Conservation (phyloP, 2,329 filamentous ascomycete genomes). For the Rugonectria rugulosa region DNA sequence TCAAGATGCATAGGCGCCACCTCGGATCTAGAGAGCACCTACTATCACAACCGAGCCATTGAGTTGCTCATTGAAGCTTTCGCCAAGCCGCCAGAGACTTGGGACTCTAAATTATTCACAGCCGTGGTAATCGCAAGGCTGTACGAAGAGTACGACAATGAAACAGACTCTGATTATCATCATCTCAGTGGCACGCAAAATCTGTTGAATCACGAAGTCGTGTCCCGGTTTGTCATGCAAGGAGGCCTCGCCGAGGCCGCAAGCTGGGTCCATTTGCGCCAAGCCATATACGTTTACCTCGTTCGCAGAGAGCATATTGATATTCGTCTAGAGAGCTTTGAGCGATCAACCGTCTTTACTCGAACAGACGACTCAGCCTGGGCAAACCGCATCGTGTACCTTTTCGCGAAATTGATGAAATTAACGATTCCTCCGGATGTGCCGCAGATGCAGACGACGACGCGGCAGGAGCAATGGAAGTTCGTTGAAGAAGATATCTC, state of each 20-base stretch:
- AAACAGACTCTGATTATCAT: slow-evolving; percentile 47
- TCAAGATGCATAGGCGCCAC: slow-evolving; percentile 44
- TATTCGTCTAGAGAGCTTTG: slow-evolving; percentile 30
- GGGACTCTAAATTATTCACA: slow-evolving; percentile 55
- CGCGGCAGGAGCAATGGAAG: not conserved
- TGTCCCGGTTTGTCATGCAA: slow-evolving; percentile 45
- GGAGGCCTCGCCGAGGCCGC: slow-evolving; percentile 50
- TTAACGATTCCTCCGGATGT: slow-evolving; percentile 20
- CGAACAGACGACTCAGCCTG: slow-evolving; percentile 26
- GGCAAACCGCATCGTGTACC: slow-evolving; percentile 30
- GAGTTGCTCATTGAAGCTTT: slow-evolving; percentile 55
- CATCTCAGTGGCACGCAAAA: slow-evolving; percentile 49
- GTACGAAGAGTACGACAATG: slow-evolving; percentile 51
- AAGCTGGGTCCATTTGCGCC: slow-evolving; percentile 49
- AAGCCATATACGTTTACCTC: slow-evolving; percentile 50
- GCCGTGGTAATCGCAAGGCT: slow-evolving; percentile 57
- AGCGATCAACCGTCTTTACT: slow-evolving; percentile 24
- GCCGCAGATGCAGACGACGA: not conserved
- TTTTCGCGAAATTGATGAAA: slow-evolving; percentile 36
- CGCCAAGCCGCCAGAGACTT: slow-evolving; percentile 49
- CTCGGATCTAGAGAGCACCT: slow-evolving; percentile 18
- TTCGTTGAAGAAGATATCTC: not conserved
- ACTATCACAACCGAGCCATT: slow-evolving; percentile 50
- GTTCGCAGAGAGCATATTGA: slow-evolving; percentile 28
- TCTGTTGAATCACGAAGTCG: slow-evolving; percentile 44